Evolutionary conservation across 2,329 filamentous ascomycete species (phyloP), one percentile per base, ranked within the genome.

Genomic region (Botrytis aclada): DNA sequence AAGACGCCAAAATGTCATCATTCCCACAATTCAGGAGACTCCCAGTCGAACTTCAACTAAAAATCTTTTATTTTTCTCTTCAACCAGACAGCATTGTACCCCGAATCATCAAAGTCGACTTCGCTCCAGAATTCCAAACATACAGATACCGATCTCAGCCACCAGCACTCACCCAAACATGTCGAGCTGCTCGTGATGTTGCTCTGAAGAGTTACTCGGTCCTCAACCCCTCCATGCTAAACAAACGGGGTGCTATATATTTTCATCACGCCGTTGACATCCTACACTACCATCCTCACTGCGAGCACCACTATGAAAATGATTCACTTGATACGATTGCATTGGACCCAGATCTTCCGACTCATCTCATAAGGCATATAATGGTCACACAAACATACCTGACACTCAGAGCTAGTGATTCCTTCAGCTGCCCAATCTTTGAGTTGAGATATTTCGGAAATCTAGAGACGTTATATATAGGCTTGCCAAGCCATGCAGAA

Each of bases 341-440:
- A 22, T 67, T 72, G 29, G 70, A 72, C 18, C 62, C 70, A 10
- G 32, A 34, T 14, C 51, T 72, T 22, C 32, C 70, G 12, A 32
- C 51, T 6, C 34, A 58, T 34, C 39, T 72, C n/a, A 64, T 72
- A 25, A 29, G 66, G 14, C 47, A 72, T 22, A 45, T 72, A 37
- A 72, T 72, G 37, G 25, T 72, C 39, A 67, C 70, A 8, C 51
- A 72, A 67, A 29, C 47, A 25, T 72, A 72, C 39, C n/a, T 72
- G 4, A 58, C 51, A 2, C 51, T 60, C 4, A 63, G 70, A 2
- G 47, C 70, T 29, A 63, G 34, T 14, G 34, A 54, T 32, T 72
- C 70, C 3, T 72, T 72, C 29, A 39, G 45, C 10, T 60, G 62
- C n/a, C 70, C 70, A 14, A 45, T 72, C 22, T 39, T 63, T 3